Conservation (phyloP, 257 asterid genomes). For the Solanum peruvianum region DNA sequence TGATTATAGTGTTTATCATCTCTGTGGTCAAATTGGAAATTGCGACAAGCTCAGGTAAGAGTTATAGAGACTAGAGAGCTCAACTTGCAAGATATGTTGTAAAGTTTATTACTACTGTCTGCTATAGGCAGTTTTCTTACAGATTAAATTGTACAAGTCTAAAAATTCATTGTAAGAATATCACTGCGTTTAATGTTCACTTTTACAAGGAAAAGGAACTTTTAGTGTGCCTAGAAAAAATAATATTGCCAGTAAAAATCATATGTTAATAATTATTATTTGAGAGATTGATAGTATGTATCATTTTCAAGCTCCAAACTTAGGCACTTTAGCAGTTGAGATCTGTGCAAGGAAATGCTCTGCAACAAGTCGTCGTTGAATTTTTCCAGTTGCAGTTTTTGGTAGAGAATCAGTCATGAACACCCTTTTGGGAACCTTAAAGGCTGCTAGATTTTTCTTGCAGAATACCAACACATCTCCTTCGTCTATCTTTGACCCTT, state of each 20-base stretch:
- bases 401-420: slow-evolving; percentile 79
- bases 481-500: slow-evolving; percentile 53
- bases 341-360: slow-evolving; percentile 89
- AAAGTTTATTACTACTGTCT: not conserved
- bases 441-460: slow-evolving; percentile 80
- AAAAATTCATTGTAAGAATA: not conserved
- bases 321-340: slow-evolving; percentile 72
- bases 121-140: not conserved
- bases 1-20: not conserved
- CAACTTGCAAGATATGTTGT: not conserved
- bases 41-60: not conserved
- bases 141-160: not conserved
- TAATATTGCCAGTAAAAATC: not conserved
- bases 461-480: slow-evolving; percentile 55
- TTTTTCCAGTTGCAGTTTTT: slow-evolving; percentile 85
- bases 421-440: slow-evolving; percentile 93
- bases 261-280: not conserved
- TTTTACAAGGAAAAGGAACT: not conserved
- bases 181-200: not conserved
- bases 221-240: not conserved
- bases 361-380: slow-evolving; percentile 67
- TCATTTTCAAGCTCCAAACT: slow-evolving; percentile 57
- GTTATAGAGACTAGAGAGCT: not conserved
- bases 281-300: not conserved
- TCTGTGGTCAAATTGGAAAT: not conserved